These are phyloP conservation scores for Penicillium aurantiogriseum DNA, from an alignment of 2,329 filamentous ascomycete species.

Conservation along the genomic window DNA sequence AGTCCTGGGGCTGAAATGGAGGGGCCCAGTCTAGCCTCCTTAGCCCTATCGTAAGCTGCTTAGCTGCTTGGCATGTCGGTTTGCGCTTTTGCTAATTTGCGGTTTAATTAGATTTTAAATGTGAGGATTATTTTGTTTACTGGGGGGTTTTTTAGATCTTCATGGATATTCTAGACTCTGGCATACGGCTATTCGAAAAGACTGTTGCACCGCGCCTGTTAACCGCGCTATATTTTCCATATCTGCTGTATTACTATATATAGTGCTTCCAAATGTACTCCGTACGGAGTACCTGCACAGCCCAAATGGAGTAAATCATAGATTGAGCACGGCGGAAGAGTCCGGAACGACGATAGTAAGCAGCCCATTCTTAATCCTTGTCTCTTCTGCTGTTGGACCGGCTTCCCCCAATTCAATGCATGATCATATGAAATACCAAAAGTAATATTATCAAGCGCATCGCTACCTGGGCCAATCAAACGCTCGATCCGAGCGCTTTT, in stretches of 20 bases:
- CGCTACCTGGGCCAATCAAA: slow-evolving; percentile 6
- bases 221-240: background rate
- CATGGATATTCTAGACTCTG: background rate
- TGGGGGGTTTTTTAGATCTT: background rate
- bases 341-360: slow-evolving; percentile 1
- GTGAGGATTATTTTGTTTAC: background rate
- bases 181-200: background rate
- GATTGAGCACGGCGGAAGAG: background rate
- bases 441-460: slow-evolving; percentile 7
- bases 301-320: background rate
- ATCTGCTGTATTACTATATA: background rate
- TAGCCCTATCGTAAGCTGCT: background rate
- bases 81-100: background rate
- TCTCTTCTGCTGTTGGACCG: slow-evolving; percentile 11
- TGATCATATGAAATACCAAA: slow-evolving; percentile 21
- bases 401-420: slow-evolving; percentile 15
- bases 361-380: background rate
- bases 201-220: background rate
- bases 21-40: background rate
- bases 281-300: background rate
- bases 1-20: background rate
- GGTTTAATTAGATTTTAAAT: background rate
- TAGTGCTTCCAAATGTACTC: background rate
- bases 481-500: background rate
- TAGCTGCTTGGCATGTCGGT: background rate